Evolutionary conservation across 83 land plant species (phyloP).

Genomic region (Picea abies): DNA sequence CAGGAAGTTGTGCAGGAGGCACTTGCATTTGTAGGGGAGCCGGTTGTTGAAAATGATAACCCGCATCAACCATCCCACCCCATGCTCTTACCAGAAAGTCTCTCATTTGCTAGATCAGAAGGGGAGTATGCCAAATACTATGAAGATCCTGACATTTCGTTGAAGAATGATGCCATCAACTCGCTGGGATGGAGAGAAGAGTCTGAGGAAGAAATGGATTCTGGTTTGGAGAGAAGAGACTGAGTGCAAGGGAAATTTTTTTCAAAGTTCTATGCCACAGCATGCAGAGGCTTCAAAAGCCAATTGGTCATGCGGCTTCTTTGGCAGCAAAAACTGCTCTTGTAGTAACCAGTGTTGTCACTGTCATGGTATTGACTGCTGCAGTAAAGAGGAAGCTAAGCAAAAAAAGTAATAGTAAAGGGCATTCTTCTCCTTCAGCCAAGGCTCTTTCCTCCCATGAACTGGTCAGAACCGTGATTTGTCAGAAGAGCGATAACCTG

Average conservation of each 20-base stretch:
- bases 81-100: too few relatives aligned
- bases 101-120: too few relatives aligned
- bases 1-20: slow-evolving; percentile 16
- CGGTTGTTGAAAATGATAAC: neutral
- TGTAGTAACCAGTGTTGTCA: neutral
- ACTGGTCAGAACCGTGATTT: too few relatives aligned
- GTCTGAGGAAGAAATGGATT: neutral
- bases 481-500: too few relatives aligned
- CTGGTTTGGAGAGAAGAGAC: neutral
- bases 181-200: slow-evolving; percentile 7
- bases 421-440: too few relatives aligned
- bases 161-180: too few relatives aligned
- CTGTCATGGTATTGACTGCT: neutral
- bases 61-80: too few relatives aligned
- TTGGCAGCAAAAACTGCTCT: slow-evolving; percentile 5
- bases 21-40: too few relatives aligned
- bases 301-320: neutral
- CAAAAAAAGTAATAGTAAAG: neutral
- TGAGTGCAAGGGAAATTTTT: neutral
- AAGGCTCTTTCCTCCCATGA: too few relatives aligned
- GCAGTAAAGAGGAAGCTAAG: neutral
- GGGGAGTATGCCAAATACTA: too few relatives aligned
- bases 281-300: neutral
- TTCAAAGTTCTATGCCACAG: neutral
- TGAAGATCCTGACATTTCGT: too few relatives aligned